These are phyloP conservation scores for Alternaria gansuensis DNA, from an alignment of 2,329 filamentous ascomycete species.

Conservation along the genomic window DNA sequence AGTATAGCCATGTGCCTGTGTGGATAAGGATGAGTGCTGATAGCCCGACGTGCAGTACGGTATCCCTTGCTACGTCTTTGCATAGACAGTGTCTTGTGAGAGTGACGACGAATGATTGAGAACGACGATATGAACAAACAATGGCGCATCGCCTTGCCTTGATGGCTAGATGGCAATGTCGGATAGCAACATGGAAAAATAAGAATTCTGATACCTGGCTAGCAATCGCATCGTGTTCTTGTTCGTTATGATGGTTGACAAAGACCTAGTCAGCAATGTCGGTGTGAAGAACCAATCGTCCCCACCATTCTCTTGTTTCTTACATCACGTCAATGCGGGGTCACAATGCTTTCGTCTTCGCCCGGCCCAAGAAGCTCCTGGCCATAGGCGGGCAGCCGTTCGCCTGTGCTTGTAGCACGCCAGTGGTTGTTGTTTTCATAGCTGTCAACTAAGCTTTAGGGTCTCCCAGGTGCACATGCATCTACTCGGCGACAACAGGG, in stretches of 20 bases:
- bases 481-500: neutral
- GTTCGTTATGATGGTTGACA: neutral
- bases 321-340: slow-evolving; percentile 1
- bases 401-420: neutral
- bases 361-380: neutral
- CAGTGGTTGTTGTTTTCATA: slow-evolving; percentile 6
- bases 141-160: neutral
- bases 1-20: slow-evolving; percentile 14
- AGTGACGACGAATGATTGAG: neutral
- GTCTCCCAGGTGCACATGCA: slow-evolving; percentile 1
- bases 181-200: neutral
- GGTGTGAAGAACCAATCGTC: neutral
- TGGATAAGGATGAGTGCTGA: neutral
- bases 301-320: neutral
- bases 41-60: slow-evolving; percentile 37
- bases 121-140: slow-evolving; percentile 6
- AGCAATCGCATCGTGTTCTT: neutral
- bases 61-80: slow-evolving; percentile 50
- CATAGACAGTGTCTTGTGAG: slow-evolving; percentile 26
- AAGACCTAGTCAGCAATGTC: neutral
- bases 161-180: neutral
- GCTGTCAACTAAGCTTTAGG: slow-evolving; percentile 5
- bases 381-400: neutral
- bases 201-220: neutral
- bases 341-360: slow-evolving; percentile 1